A percentile compares a stretch with the other conserved stretches of the same genome.
These are phyloP conservation scores for Verticillium tricorpus DNA, from an alignment of 2,329 filamentous ascomycete species.

Conservation along the genomic window DNA sequence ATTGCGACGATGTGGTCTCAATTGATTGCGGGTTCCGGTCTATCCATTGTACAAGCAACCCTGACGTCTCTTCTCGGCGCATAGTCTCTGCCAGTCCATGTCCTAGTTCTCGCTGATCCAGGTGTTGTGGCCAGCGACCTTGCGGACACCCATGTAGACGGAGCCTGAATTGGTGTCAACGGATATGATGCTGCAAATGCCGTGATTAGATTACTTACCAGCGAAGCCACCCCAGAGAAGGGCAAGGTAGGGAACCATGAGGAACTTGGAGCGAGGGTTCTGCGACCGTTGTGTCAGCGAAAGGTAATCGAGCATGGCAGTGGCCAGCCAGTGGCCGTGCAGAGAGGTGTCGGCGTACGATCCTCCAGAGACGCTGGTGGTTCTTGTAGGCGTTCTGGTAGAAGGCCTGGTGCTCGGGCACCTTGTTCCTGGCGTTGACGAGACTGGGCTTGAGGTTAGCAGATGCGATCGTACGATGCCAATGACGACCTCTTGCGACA, in stretches of 20 bases:
- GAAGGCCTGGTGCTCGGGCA: constrained; percentile 68
- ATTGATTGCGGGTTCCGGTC: not conserved
- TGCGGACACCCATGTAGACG: constrained; percentile 71
- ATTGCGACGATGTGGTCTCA: constrained; percentile 5
- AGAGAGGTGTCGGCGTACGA: constrained; percentile 52
- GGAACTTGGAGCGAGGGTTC: constrained; percentile 59
- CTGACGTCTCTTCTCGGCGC: not conserved
- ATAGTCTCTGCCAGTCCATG: constrained; percentile 6
- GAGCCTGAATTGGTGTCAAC: constrained; percentile 29
- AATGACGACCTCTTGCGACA: not conserved
- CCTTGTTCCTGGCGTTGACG: constrained; percentile 71
- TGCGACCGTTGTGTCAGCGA: constrained; percentile 24
- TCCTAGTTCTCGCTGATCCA: constrained; percentile 59
- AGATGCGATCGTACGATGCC: constrained; percentile 14
- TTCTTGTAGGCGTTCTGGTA: constrained; percentile 70
- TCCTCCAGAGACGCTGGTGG: constrained; percentile 69
- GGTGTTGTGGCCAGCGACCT: constrained; percentile 73
- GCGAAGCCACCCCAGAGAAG: constrained; percentile 58
- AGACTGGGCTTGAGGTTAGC: constrained; percentile 38
- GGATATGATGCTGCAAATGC: not conserved
- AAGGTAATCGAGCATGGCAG: not conserved
- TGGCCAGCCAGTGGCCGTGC: constrained; percentile 8
- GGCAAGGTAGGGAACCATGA: constrained; percentile 66
- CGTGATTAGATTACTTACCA: constrained; percentile 42
- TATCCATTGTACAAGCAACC: not conserved